phyloP scores from a whole-genome alignment of 208 protist genomes.

The Zelonia costaricensis region DNA sequence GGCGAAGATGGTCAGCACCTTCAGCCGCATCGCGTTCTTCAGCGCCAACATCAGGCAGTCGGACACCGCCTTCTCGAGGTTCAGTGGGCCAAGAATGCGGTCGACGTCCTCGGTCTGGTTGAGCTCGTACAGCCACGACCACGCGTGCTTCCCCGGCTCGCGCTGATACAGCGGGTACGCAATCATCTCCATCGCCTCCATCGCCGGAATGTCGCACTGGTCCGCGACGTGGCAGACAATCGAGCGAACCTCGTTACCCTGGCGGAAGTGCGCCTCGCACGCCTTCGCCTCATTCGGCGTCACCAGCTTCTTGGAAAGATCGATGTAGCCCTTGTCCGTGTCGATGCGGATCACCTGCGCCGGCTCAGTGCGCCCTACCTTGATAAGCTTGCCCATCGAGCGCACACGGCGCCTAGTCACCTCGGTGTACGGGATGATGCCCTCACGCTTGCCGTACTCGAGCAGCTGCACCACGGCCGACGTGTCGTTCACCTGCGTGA shows the following conservation, averaged over 20 bases:
- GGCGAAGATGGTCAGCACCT: conserved; percentile 91
- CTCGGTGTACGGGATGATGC: conserved; percentile 99
- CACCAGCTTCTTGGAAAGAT: conserved; percentile 98
- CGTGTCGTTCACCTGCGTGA: conserved; percentile 93
- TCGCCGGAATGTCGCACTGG: conserved; percentile 58
- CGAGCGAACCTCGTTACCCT: conserved; percentile 95
- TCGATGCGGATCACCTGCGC: conserved; percentile 99
- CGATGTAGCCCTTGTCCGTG: conserved; percentile 99
- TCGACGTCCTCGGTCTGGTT: conserved; percentile 72
- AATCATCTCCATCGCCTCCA: conserved; percentile 91
- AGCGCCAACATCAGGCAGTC: conserved; percentile 79
- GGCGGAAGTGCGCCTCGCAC: conserved; percentile 95
- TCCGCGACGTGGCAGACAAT: conserved; percentile 97
- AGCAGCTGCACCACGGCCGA: conserved; percentile 95
- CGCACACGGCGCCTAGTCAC: conserved; percentile 97
- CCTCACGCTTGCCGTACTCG: conserved; percentile 99
- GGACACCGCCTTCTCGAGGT: conserved; percentile 58
- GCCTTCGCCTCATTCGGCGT: conserved; percentile 94
- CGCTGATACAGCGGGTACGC: conserved; percentile 96
- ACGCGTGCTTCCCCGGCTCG: conserved; percentile 76
- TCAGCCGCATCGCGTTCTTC: conserved; percentile 78
- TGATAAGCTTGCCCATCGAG: conserved; percentile 98
- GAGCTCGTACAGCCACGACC: conserved; percentile 75
- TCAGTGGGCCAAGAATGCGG: conserved; percentile 70
- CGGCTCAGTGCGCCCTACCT: conserved; percentile 96